Base-by-base conservation (phyloP, 2,329 filamentous ascomycete genomes). In the Fusarium nelsonii region DNA sequence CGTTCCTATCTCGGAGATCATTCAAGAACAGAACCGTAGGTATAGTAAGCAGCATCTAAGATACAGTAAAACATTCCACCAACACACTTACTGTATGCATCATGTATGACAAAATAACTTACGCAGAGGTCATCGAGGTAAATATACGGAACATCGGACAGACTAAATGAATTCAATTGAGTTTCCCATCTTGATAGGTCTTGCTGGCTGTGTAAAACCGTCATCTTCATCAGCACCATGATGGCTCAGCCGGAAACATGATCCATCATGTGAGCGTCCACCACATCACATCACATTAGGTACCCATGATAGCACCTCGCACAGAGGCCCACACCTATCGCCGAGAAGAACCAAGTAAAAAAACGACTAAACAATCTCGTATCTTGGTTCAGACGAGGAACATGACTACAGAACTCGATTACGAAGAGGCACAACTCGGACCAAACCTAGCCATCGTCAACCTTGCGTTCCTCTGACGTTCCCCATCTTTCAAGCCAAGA, bases 201-300 rank as follows among this genome's bases (percentile, higher is more conserved):
- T 34, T 30, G 40, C n/a, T 33, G 33, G 36, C 32, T 23, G 15
- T 39, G 26, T 37, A 41, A 33, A 37, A 34, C n/a, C n/a, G 41
- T 15, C 34, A 32, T 20, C 26, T 28, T 63, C 45, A 28, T 36
- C 34, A 48, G 55, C 53, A 58, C 57, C 48, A 68, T 70, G 59
- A 68, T 68, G 51, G 64, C 49, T 40, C 62, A 50, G 69, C 37
- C 64, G 37, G 43, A 64, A 65, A 56, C 63, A 72, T 69, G 59
- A 56, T 26, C 60, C 60, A 71, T 73, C 71, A 73, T 73, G 71
- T 73, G 71, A 67, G 67, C 48, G 54, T 59, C 58, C 43, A 54
- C 61, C 11, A 18, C 28, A 45, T 71, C 52, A 49, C 60, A 63
- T 60, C 40, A 57, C 61, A 68, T 41, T 43, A 71, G 60, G 63